Base-by-base conservation (phyloP, 2,329 filamentous ascomycete genomes). In the Colletotrichum lupini region DNA sequence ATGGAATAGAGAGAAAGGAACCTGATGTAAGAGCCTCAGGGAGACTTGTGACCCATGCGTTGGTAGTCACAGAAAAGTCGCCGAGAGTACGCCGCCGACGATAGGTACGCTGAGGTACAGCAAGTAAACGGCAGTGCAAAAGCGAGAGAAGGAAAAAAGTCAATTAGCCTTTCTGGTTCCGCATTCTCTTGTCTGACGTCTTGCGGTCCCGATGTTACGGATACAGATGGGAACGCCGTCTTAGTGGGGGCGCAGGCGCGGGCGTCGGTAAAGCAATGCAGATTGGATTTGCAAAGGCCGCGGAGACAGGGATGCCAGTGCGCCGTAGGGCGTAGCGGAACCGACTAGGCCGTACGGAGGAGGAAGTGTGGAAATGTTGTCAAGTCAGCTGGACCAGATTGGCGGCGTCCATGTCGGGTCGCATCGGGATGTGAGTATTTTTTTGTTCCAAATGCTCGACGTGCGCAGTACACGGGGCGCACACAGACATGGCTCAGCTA, bases 361-460 rank as follows among this genome's bases (percentile, higher is more conserved):
- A 35, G 32, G 32, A 19, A 42, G 16, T 16, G 37, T 49, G 46
- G 46, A n/a, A 63, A 22, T 19, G 32, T 19, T 32, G 49, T 26
- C 37, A 42, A 35, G 52, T 65, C 62, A 65, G 32, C 52, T 65
- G 62, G 24, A 65, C 52, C 60, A 73, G 46, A 67, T 69, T 66
- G 55, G 56, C 70, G 59, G 70, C 66, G 59, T 68, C 49, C 32
- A 22, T 24, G 28, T 70, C 71, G 71, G 71, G 67, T 65, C 42
- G 46, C 56, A 28, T 70, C 70, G 70, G 70, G 67, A 70, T 70
- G 37, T 42, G 37, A 42, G 14, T 42, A 6, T 42, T 42, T 42
- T 42, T 42, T 19, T 19, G 37, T 42, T 42, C 37, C 37, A 42
- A 16, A 42, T 16, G 5, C 37, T 42, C 14, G 37, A 42, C 37